phyloP scores from a whole-genome alignment of 768 basidiomycete genomes.

The Leccinellum rugosiceps region DNA sequence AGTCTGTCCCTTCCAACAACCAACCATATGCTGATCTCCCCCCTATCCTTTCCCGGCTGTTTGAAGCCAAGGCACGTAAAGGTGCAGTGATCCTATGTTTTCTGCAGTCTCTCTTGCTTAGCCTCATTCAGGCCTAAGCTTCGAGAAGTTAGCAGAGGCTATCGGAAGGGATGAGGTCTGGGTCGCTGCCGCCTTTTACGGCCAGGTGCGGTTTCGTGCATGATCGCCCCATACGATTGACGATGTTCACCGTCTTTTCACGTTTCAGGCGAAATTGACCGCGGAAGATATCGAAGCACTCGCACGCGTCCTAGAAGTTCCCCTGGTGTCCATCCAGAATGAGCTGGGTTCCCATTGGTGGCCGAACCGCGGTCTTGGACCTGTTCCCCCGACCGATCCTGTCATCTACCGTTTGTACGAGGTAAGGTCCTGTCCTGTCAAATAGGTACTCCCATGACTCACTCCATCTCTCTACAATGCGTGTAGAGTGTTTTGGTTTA shows the following conservation, averaged over 20 bases:
- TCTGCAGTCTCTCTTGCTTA: neutral
- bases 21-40: conserved; percentile 51
- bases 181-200: conserved; percentile 81
- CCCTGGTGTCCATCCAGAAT: conserved; percentile 34
- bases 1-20: conserved; percentile 43
- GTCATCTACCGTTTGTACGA: conserved; percentile 82
- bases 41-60: conserved; percentile 44
- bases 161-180: conserved; percentile 77
- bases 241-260: neutral
- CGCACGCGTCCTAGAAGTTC: conserved; percentile 47
- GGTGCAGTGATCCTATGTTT: conserved; percentile 33
- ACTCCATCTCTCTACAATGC: neutral
- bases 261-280: conserved; percentile 60
- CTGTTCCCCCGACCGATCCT: conserved; percentile 73
- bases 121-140: conserved; percentile 51
- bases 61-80: conserved; percentile 67
- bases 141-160: conserved; percentile 62
- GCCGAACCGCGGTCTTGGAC: conserved; percentile 67
- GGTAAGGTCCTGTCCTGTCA: conserved; percentile 35
- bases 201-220: conserved; percentile 48
- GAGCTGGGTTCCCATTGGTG: conserved; percentile 66
- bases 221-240: neutral
- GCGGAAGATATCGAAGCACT: conserved; percentile 57
- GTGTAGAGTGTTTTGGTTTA: conserved; percentile 68
- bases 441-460: neutral